These are phyloP conservation scores for Wickerhamomyces sydowiorum DNA, from an alignment of 805 yeast genomes.

Conservation along the genomic window DNA sequence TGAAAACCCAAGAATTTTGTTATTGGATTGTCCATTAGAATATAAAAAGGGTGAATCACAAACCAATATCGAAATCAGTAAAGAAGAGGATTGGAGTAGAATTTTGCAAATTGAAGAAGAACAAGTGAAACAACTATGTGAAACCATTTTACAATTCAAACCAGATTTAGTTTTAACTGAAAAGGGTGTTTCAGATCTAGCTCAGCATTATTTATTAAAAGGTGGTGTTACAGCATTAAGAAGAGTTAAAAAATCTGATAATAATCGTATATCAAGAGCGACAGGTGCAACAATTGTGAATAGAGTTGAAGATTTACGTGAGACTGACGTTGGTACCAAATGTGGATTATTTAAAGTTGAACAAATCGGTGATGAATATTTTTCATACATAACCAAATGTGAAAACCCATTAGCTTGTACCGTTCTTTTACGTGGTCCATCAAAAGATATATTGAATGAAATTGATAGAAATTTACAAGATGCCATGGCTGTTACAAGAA, in stretches of 20 bases:
- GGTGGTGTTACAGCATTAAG: slow-evolving; percentile 91
- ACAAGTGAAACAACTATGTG: slow-evolving; percentile 85
- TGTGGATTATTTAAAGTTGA: slow-evolving; percentile 93
- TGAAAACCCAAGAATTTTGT: slow-evolving; percentile 81
- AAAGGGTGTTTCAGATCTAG: slow-evolving; percentile 96
- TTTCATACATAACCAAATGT: slow-evolving; percentile 78
- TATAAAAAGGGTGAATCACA: slow-evolving; percentile 99
- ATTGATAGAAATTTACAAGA: slow-evolving; percentile 96
- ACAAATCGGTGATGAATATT: slow-evolving; percentile 95
- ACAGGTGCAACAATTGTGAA: slow-evolving; percentile 97
- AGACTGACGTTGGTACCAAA: slow-evolving; percentile 78
- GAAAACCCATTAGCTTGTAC: slow-evolving; percentile 90
- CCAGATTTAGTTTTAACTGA: slow-evolving; percentile 96
- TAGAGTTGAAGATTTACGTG: slow-evolving; percentile 90
- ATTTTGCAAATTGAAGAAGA: slow-evolving; percentile 96
- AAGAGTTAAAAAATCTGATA: slow-evolving; percentile 92
- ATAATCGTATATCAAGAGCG: slow-evolving; percentile 93
- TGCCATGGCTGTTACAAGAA: slow-evolving; percentile 97
- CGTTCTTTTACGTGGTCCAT: slow-evolving; percentile 87
- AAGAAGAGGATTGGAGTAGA: slow-evolving; percentile 95
- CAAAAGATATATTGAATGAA: slow-evolving; percentile 94
- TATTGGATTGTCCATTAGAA: slow-evolving; percentile 94
- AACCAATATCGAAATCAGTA: slow-evolving; percentile 94
- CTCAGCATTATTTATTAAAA: slow-evolving; percentile 91
- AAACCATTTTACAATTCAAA: slow-evolving; percentile 72